These are phyloP conservation scores for Pseudogymnoascus pannorum DNA, from an alignment of 2,329 filamentous ascomycete species.

Conservation along the genomic window DNA sequence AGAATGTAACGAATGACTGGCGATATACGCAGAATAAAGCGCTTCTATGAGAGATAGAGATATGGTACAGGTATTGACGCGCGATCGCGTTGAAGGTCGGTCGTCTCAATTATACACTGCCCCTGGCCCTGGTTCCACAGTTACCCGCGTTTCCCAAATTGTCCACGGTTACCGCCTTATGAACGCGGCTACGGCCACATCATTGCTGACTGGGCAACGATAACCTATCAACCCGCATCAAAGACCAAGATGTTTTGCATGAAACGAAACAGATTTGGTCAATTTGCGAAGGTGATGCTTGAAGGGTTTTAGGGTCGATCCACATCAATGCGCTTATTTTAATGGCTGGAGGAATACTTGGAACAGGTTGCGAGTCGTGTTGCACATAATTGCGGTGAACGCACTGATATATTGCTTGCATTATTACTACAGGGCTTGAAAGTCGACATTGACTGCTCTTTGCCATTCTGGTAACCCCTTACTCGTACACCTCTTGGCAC, in stretches of 20 bases:
- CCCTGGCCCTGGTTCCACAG: slow-evolving; percentile 8
- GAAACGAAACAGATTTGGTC: slow-evolving; percentile 3
- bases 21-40: neutral
- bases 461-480: neutral
- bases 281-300: neutral
- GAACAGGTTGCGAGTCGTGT: neutral
- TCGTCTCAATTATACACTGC: slow-evolving; percentile 3
- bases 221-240: slow-evolving; percentile 1
- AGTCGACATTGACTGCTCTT: neutral
- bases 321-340: slow-evolving; percentile 5
- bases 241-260: slow-evolving; percentile 3
- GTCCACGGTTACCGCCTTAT: slow-evolving; percentile 3
- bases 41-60: neutral
- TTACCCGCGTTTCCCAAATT: slow-evolving; percentile 7
- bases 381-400: neutral
- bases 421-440: neutral
- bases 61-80: neutral
- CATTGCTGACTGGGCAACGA: slow-evolving; percentile 5
- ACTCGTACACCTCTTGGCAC: slow-evolving; percentile 1
- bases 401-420: neutral
- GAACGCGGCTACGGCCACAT: neutral
- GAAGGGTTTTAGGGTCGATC: slow-evolving; percentile 1
- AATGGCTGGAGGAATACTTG: neutral
- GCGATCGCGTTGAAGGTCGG: neutral
- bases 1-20: neutral